Base-by-base conservation (phyloP, 1,284 basidiomycete genomes). In the Apiotrichum mycotoxinovorans region DNA sequence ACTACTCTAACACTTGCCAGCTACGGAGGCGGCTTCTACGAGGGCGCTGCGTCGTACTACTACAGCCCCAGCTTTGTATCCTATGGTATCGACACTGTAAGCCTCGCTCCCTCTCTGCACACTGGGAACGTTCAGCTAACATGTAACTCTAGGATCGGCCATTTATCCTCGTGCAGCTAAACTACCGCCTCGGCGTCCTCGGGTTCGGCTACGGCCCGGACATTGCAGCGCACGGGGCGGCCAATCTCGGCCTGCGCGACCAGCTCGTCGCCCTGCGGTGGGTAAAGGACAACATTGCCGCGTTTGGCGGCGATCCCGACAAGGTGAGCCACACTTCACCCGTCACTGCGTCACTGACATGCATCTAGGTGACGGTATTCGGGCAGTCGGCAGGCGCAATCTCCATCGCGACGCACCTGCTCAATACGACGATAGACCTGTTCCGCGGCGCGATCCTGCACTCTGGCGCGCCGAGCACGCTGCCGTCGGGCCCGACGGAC, bases 181-280 rank as follows among this genome's bases (percentile, higher is more conserved):
- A 77, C 45, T 81, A 81, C 62, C 77, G 81, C 23, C 65, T 81
- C 4, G 78, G 77, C n/a, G 68, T 78, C 10, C 73, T 79, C 49
- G 81, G 81, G 20, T 82, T 75, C 54, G 60, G 63, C 62, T 65
- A 66, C 43, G 73, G 75, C 18, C 58, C 57, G 1, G 72, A 72
- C n/a, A 67, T 70, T 14, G 69, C 63, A 2, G 67, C 66, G 17
- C 67, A 71, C 47, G 60, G 61, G 9, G 74, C 71, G 0, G 66
- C 67, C 34, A 78, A 78, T 54, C 67, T 78, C 17, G 78, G 78
- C 20, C 54, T 78, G 25, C 63, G 66, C 49, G 81, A 83, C 60
- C 78, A 81, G 58, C 66, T 75, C 9, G 67, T 77, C 23, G 79
- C 75, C 0, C 68, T 83, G 5, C 65, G 79, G 55, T 83, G 81